phyloP scores from a whole-genome alignment of 495 filamentous ascomycete species.

The Penicillium malachiteum region DNA sequence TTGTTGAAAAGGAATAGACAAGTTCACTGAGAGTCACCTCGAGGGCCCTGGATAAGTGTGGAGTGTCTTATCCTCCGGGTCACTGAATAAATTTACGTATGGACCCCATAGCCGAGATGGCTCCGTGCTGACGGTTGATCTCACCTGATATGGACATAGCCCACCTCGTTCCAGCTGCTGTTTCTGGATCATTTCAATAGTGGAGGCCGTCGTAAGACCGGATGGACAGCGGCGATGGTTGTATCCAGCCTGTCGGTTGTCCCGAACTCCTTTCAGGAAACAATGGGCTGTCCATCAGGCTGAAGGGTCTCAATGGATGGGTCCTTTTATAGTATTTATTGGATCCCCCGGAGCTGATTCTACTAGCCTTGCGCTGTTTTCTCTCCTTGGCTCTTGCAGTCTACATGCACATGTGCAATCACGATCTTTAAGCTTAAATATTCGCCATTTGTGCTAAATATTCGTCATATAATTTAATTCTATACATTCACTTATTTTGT shows the following conservation, averaged over 20 bases:
- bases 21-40: too few species aligned
- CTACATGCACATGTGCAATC: neutral
- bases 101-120: too few species aligned
- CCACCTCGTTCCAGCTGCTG: neutral
- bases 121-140: too few species aligned
- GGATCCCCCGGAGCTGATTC: neutral
- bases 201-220: neutral
- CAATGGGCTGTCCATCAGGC: neutral
- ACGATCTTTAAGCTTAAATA: slow-evolving; percentile 4
- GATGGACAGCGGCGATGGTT: neutral
- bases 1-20: too few species aligned
- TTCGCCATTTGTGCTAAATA: slow-evolving; percentile 7
- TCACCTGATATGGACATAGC: neutral
- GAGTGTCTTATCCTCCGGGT: too few species aligned
- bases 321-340: neutral
- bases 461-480: neutral
- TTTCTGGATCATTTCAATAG: neutral
- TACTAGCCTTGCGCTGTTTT: neutral
- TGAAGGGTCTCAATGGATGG: neutral
- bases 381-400: neutral
- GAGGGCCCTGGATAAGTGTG: too few species aligned
- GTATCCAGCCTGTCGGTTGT: neutral
- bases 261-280: neutral
- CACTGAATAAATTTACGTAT: too few species aligned
- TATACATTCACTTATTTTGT: neutral